Evolutionary conservation across 495 filamentous ascomycete genomes (phyloP), one percentile per base, ranked within the genome.

Genomic region (Schizothecium vesticola): DNA sequence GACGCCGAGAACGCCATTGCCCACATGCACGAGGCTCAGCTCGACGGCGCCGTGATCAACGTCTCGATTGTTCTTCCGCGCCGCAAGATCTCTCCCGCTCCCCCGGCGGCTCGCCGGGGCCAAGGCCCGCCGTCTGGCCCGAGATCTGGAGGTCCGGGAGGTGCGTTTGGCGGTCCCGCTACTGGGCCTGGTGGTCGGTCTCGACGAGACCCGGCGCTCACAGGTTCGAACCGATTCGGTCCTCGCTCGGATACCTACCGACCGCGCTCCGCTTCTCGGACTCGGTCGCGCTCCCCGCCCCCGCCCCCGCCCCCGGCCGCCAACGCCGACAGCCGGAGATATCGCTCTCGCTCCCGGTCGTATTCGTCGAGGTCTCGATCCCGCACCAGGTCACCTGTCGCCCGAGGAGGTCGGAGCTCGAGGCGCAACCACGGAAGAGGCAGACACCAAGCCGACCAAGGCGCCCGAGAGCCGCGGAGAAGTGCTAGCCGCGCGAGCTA

Each of bases 21-120:
- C 59, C 91, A 97, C 74, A 98, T 99, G 96, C 96, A 99, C 77
- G 95, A 99, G 83, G 92, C 92, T 16, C 92, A 97, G 71, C 81
- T 99, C 57, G 95, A 99, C 80, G 96, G 95, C 55, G 86, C 90
- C 19, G 79, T 89, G 22, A 89, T 99, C 76, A 91, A 89, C 71
- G 95, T 99, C 26, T 97, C 94, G 64, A 96, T 98, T 70, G 93
- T 98, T 25, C 82, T 97, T 25, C 94, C 94, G 1, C 90, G 92
- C 62, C 90, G 92, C 67, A 83, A 87, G 72, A 76, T 87, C 69
- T 84, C 86, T 11, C 80, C 83, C 23, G 74, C 80, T 31, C 80
- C 86, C 21, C 82, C 86, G 7, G 70, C 79, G 19, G 84, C 82
- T 11, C 80, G 80, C 55, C 81, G 83, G 21, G 81, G 82, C 25